Conservation (phyloP, 108 stramenopile genomes). For the Stephanodiscus triporus region DNA sequence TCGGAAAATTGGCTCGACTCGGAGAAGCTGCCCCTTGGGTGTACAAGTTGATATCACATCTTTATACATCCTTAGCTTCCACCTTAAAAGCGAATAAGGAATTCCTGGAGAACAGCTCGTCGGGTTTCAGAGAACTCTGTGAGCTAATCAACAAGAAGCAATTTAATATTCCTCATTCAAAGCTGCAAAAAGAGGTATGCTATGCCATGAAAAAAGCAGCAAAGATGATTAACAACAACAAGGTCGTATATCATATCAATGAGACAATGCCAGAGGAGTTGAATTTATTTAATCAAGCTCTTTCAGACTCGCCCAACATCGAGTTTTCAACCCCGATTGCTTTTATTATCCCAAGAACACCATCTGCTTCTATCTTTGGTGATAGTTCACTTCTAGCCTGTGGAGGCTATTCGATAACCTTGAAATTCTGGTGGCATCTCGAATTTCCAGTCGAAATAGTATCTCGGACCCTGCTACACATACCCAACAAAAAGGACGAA, state of each 20-base stretch:
- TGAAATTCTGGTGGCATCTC: slow-evolving; percentile 19
- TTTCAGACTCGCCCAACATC: not conserved
- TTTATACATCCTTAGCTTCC: slow-evolving; percentile 18
- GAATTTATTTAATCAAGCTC: not conserved
- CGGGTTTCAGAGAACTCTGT: not conserved
- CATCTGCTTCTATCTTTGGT: not conserved
- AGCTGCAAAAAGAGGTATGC: not conserved
- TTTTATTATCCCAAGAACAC: not conserved
- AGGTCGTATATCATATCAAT: not conserved
- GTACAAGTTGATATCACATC: slow-evolving; percentile 12
- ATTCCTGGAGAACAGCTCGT: not conserved
- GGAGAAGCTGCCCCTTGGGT: slow-evolving; percentile 17
- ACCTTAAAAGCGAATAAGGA: slow-evolving; percentile 4
- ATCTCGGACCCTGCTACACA: no score
- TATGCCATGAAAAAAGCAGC: slow-evolving; percentile 4
- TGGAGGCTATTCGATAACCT: not conserved
- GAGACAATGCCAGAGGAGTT: slow-evolving; percentile 16
- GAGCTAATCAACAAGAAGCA: not conserved
- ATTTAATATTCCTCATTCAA: not conserved
- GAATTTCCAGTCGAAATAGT: no score
- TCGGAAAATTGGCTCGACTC: not conserved
- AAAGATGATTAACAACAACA: not conserved
- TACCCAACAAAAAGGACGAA: no score
- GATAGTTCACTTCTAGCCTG: not conserved
- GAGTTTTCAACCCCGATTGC: not conserved